phyloP scores from a whole-genome alignment of 768 basidiomycete genomes.

The Coprinopsis cinerea region DNA sequence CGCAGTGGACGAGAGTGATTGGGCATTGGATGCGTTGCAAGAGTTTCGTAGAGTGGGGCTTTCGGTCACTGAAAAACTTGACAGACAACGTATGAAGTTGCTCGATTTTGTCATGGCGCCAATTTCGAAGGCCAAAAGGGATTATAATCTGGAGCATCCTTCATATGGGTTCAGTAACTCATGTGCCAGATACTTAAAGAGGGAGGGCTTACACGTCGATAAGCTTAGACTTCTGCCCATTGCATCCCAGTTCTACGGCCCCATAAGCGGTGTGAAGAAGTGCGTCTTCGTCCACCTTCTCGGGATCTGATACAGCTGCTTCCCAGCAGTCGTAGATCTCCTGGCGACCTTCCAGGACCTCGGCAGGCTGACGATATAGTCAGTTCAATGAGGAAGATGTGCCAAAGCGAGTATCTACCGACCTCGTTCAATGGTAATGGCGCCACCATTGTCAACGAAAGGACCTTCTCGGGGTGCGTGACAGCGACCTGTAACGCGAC shows the following conservation, averaged over 20 bases:
- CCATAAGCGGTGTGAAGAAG: conserved; percentile 18
- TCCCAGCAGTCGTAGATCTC: conserved; percentile 24
- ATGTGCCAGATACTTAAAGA: conserved; percentile 12
- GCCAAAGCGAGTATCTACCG: conserved; percentile 17
- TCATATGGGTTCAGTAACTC: conserved; percentile 10
- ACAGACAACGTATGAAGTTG: conserved; percentile 16
- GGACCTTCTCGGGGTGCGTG: conserved; percentile 24
- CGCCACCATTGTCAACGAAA: conserved; percentile 30
- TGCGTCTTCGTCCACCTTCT: conserved; percentile 10
- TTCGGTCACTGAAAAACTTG: neutral
- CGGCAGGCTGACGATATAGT: conserved; percentile 19
- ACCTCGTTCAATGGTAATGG: conserved; percentile 30
- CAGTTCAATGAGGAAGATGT: neutral
- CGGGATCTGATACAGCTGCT: conserved; percentile 12
- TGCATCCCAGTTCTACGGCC: conserved; percentile 17
- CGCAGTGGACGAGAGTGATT: conserved; percentile 25
- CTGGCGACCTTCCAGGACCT: conserved; percentile 22
- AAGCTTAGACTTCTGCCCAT: conserved; percentile 14
- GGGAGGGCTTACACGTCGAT: conserved; percentile 4
- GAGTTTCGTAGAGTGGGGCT: neutral
- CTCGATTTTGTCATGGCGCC: conserved; percentile 16
- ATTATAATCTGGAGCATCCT: conserved; percentile 5
- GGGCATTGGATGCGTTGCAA: conserved; percentile 20
- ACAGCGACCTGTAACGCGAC: conserved; percentile 29
- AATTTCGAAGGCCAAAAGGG: conserved; percentile 18